Evolutionary conservation across 495 filamentous ascomycete species (phyloP), one percentile per base, ranked within the genome.

Genomic region (Parathielavia hyrcaniae): DNA sequence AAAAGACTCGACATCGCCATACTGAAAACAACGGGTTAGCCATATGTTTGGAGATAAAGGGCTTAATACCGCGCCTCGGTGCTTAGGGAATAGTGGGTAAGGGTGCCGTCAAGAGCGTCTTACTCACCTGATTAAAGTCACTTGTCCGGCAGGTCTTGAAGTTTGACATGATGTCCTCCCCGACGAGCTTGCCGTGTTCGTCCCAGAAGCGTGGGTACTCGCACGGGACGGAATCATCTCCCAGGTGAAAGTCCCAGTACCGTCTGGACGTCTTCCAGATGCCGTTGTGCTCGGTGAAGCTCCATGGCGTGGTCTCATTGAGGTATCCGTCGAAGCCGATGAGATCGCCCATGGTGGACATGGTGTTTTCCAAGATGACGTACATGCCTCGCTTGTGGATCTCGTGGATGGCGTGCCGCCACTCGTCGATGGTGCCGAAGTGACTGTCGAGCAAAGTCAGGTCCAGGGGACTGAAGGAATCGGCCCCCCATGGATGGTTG

Each of bases 351-450:
- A 87, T 77, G 76, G 85, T 88, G 36, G 85, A 76, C 61, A 88
- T 73, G 1, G 86, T 89, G 61, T 87, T 86, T 61, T 89, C 86
- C 53, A 88, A 73, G 23, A 89, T 73, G 41, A 88, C 82, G 73
- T 87, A 89, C 84, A 89, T 88, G 36, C 79, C 82, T n/a, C 82
- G 77, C 2, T 67, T 69, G 67, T 87, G 84, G n/a, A 88, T 83
- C 47, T 84, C 85, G 5, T 74, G 71, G 39, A 89, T 82, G 9
- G 80, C 78, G 44, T 75, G 66, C 62, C 83, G 79, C 85, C 86
- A 89, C 49, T 75, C 71, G 12, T 78, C 63, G 53, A 89, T 83
- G 12, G 73, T 79, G 0, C 84, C 64, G 35, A 62, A 64, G 51
- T 68, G 64, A 8, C 57, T 44, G 41, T 70, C 64, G 9, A 67